A percentile compares a stretch with the other conserved stretches of the same genome.
Evolutionary conservation across 2,329 filamentous ascomycete genomes (phyloP).

Genomic region (Sporothrix protearum): DNA sequence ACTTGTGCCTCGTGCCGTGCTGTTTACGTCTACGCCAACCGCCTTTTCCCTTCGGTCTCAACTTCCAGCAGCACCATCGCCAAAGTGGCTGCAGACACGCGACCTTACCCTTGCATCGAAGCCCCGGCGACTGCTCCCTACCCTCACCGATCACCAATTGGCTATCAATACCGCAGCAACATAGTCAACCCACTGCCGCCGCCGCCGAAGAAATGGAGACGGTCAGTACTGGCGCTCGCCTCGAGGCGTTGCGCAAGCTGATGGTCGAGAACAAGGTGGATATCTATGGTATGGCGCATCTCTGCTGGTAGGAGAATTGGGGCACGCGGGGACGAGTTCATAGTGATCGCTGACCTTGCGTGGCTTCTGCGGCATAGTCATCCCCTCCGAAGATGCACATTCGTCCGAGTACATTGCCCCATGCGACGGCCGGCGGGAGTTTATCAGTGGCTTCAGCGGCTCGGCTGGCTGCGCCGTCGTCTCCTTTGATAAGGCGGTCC

Average conservation of each 20-base stretch:
- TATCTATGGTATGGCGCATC: conserved; percentile 70
- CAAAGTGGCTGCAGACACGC: neutral
- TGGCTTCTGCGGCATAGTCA: conserved; percentile 53
- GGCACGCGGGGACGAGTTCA: neutral
- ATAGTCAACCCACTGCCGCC: conserved; percentile 16
- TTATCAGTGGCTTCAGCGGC: conserved; percentile 89
- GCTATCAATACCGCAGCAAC: neutral
- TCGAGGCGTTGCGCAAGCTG: conserved; percentile 71
- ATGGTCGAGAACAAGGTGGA: conserved; percentile 88
- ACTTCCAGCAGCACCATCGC: neutral
- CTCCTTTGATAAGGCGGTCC: conserved; percentile 76
- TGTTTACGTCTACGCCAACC: neutral
- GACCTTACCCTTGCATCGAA: neutral
- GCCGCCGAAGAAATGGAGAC: conserved; percentile 58
- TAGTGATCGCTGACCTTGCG: conserved; percentile 13
- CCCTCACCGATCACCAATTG: neutral
- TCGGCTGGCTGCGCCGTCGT: conserved; percentile 92
- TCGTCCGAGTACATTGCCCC: conserved; percentile 96
- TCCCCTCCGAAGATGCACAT: conserved; percentile 95
- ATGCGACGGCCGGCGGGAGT: conserved; percentile 88
- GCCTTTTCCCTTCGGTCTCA: neutral
- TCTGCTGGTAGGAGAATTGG: neutral
- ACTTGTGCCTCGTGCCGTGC: conserved; percentile 18
- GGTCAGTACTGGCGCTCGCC: conserved; percentile 72
- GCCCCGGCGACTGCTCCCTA: neutral